phyloP scores from a whole-genome alignment of 495 filamentous ascomycete genomes.

The Xylaria grammica region DNA sequence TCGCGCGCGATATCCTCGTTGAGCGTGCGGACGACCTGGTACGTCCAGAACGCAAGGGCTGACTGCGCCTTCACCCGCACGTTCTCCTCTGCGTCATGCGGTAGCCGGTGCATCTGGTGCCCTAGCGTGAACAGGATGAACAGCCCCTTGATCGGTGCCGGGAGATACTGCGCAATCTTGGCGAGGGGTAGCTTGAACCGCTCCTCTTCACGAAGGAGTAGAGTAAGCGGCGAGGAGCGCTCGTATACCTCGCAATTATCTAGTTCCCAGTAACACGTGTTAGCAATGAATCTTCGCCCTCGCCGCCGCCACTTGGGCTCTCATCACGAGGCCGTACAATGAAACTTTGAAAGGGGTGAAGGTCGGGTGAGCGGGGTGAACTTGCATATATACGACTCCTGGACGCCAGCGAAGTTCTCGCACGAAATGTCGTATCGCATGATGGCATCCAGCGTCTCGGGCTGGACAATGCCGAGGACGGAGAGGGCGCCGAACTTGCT shows the following conservation, averaged over 20 bases:
- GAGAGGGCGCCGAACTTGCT: neutral
- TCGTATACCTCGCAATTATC: slow-evolving; percentile 21
- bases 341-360: neutral
- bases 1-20: slow-evolving; percentile 29
- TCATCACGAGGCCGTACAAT: no score
- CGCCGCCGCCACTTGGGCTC: neutral
- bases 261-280: neutral
- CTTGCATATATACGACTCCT: slow-evolving; percentile 21
- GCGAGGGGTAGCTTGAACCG: neutral
- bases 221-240: slow-evolving; percentile 1
- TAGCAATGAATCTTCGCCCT: neutral
- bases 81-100: slow-evolving; percentile 1
- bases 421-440: slow-evolving; percentile 20
- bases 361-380: neutral
- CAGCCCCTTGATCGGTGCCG: neutral
- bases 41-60: slow-evolving; percentile 15
- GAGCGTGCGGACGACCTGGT: slow-evolving; percentile 28
- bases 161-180: neutral
- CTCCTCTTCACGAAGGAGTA: neutral
- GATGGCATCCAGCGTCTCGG: slow-evolving; percentile 9
- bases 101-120: slow-evolving; percentile 9
- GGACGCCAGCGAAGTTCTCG: slow-evolving; percentile 14
- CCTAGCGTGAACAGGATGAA: slow-evolving; percentile 15
- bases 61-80: neutral
- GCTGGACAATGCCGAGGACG: neutral